These are phyloP conservation scores for Venturiaceae sp. DNA, from an alignment of 2,329 filamentous ascomycete species.

Conservation along the genomic window DNA sequence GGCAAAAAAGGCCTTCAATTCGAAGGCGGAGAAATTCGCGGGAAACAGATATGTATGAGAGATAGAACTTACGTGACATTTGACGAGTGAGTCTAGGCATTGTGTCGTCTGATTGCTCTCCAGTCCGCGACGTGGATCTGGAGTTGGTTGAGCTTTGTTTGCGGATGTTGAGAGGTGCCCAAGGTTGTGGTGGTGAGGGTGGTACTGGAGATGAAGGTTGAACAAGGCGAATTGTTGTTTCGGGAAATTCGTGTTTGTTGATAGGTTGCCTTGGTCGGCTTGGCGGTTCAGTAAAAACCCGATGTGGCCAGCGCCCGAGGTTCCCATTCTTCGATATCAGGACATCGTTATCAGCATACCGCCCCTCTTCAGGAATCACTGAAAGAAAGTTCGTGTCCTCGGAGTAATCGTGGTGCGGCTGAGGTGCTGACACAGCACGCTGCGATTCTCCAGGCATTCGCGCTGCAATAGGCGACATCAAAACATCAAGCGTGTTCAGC, in stretches of 20 bases:
- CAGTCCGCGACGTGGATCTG: slow-evolving; percentile 12
- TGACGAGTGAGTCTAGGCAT: background rate
- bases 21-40: too few relatives aligned
- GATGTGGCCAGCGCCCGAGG: background rate
- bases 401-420: slow-evolving; percentile 19
- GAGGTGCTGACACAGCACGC: slow-evolving; percentile 38
- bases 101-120: background rate
- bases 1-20: background rate
- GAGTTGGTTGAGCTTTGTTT: slow-evolving; percentile 33
- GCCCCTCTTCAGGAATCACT: slow-evolving; percentile 42
- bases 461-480: slow-evolving; percentile 36
- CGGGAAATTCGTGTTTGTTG: slow-evolving; percentile 15
- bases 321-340: background rate
- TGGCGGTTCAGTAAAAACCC: slow-evolving; percentile 27
- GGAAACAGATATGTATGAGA: too few relatives aligned
- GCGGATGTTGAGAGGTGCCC: slow-evolving; percentile 46
- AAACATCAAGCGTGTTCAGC: slow-evolving; percentile 48
- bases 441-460: slow-evolving; percentile 5
- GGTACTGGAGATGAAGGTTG: slow-evolving; percentile 16
- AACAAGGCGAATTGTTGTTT: slow-evolving; percentile 47
- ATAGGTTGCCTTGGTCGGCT: slow-evolving; percentile 14
- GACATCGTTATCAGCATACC: slow-evolving; percentile 17
- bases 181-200: slow-evolving; percentile 26
- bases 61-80: background rate
- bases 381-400: slow-evolving; percentile 28